These are phyloP conservation scores for Eurotiales sp. DNA, from an alignment of 2,329 filamentous ascomycete genomes.

Conservation along the genomic window DNA sequence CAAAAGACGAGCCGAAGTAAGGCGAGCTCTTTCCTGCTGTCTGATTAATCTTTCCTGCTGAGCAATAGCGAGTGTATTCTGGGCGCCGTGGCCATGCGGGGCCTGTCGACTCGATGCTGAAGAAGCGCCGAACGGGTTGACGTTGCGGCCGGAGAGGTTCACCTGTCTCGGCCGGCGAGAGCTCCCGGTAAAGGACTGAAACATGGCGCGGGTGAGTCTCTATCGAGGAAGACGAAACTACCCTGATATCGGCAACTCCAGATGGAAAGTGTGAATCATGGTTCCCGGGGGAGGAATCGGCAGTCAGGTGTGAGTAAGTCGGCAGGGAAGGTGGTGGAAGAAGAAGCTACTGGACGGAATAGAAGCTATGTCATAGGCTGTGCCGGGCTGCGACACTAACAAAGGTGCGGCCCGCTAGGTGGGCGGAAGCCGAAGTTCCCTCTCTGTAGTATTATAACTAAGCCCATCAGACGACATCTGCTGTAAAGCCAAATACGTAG, in stretches of 20 bases:
- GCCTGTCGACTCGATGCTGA: conserved; percentile 57
- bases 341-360: neutral
- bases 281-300: neutral
- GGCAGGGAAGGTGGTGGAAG: neutral
- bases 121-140: conserved; percentile 76
- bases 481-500: too few species aligned
- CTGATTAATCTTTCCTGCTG: conserved; percentile 79
- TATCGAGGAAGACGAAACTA: neutral
- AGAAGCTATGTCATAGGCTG: too few species aligned
- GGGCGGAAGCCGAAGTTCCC: too few species aligned
- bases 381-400: too few species aligned
- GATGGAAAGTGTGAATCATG: conserved; percentile 2
- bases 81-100: conserved; percentile 58
- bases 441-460: too few species aligned
- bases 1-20: conserved; percentile 69
- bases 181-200: conserved; percentile 84
- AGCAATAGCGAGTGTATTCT: conserved; percentile 76
- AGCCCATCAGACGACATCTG: too few species aligned
- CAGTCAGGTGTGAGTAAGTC: neutral
- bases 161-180: conserved; percentile 84
- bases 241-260: neutral
- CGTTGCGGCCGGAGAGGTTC: conserved; percentile 81
- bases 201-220: conserved; percentile 64
- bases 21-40: conserved; percentile 73
- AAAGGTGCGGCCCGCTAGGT: too few species aligned